phyloP scores from a whole-genome alignment of 129 eudicot species.

The Gnaphalium uliginosum region DNA sequence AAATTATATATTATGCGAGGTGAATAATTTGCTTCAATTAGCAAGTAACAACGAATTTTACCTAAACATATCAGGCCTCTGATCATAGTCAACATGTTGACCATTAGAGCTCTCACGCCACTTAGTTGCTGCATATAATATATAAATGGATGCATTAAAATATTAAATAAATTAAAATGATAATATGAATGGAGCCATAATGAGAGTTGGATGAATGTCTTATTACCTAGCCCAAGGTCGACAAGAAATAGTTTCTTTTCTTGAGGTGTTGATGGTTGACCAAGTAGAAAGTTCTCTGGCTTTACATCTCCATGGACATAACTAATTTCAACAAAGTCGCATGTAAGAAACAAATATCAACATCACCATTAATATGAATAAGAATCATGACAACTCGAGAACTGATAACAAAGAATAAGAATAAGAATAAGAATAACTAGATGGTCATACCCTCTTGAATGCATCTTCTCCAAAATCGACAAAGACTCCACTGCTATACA shows the following conservation, averaged over 20 bases:
- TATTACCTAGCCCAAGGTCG: constrained; percentile 77
- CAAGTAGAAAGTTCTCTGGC: constrained; percentile 84
- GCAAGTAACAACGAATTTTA: constrained; percentile 14
- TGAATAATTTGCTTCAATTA: constrained; percentile 1
- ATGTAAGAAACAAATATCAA: constrained; percentile 9
- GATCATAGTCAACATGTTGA: constrained; percentile 79
- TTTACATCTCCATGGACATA: constrained; percentile 89
- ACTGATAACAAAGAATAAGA: not conserved
- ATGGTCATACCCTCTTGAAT: constrained; percentile 23
- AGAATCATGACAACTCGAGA: constrained; percentile 6
- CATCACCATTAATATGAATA: not conserved
- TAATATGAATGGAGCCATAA: not conserved
- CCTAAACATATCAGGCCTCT: constrained; percentile 89
- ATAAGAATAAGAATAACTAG: too few species aligned
- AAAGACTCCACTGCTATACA: constrained; percentile 37
- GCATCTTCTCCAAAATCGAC: constrained; percentile 37
- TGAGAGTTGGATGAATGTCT: not conserved
- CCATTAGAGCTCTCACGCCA: constrained; percentile 71
- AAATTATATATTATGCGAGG: not conserved
- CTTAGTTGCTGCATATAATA: constrained; percentile 64
- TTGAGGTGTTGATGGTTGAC: constrained; percentile 81
- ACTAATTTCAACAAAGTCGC: constrained; percentile 31
- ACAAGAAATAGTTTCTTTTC: constrained; percentile 84
- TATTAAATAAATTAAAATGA: not conserved
- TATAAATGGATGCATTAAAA: not conserved